Evolutionary conservation across 2,329 filamentous ascomycete species (phyloP).

Genomic region (Hypoxylon sp.): DNA sequence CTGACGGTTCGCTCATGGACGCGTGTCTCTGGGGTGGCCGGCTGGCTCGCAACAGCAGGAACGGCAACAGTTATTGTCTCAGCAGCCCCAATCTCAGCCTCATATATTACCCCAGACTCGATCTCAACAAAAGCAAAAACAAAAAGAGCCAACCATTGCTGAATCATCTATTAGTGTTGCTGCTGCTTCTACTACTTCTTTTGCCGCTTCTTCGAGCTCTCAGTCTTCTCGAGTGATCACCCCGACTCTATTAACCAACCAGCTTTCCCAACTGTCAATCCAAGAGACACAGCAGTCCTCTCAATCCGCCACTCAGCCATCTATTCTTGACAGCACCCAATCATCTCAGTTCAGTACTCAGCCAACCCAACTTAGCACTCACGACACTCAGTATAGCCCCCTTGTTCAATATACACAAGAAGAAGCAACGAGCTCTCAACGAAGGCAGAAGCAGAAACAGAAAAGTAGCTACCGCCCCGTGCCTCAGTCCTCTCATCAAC

Average conservation of each 20-base stretch:
- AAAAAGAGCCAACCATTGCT: constrained; percentile 36
- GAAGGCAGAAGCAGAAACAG: constrained; percentile 18
- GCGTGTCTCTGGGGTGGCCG: constrained; percentile 60
- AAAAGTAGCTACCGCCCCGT: constrained; percentile 10
- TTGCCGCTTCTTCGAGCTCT: constrained; percentile 36
- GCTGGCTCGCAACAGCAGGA: constrained; percentile 47
- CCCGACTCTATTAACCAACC: constrained; percentile 28
- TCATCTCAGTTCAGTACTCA: constrained; percentile 26
- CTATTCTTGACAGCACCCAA: constrained; percentile 22
- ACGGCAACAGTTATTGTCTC: constrained; percentile 29
- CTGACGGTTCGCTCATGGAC: constrained; percentile 54
- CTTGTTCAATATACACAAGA: constrained; percentile 29
- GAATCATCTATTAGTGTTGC: constrained; percentile 28
- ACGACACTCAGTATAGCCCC: constrained; percentile 29
- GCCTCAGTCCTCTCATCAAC: constrained; percentile 11
- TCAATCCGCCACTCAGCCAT: constrained; percentile 35
- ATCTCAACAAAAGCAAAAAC: constrained; percentile 35
- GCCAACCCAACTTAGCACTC: constrained; percentile 25
- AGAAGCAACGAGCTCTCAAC: constrained; percentile 33
- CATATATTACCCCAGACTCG: constrained; percentile 26
- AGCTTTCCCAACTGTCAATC: constrained; percentile 39
- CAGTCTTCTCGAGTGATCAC: constrained; percentile 44
- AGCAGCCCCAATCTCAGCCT: constrained; percentile 41
- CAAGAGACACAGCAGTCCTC: constrained; percentile 43
- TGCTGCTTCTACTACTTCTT: constrained; percentile 30